These are phyloP conservation scores for Aspergillus intermedius DNA, from an alignment of 2,329 filamentous ascomycete genomes.

Conservation along the genomic window DNA sequence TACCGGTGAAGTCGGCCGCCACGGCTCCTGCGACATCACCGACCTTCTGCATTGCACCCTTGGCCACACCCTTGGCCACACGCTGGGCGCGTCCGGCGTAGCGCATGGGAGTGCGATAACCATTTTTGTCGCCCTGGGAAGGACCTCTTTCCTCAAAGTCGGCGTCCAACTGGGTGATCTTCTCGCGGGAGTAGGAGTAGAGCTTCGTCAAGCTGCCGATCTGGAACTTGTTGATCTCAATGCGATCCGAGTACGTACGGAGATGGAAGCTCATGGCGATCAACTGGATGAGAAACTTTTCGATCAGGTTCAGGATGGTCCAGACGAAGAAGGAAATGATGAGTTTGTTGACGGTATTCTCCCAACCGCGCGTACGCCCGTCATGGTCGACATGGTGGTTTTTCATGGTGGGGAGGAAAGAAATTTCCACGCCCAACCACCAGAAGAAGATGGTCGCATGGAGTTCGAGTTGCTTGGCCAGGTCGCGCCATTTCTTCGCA, in stretches of 20 bases:
- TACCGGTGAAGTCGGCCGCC: conserved; percentile 86
- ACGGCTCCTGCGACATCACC: conserved; percentile 79
- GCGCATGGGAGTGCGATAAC: conserved; percentile 66
- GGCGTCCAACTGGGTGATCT: conserved; percentile 64
- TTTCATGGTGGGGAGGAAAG: conserved; percentile 76
- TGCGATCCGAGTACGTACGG: conserved; percentile 82
- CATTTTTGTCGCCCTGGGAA: conserved; percentile 52
- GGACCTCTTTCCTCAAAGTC: conserved; percentile 59
- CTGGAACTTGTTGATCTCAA: conserved; percentile 87
- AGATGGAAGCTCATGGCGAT: conserved; percentile 91
- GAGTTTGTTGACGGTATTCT: conserved; percentile 73
- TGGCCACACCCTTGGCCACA: conserved; percentile 56
- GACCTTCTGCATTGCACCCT: conserved; percentile 68
- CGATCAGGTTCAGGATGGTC: conserved; percentile 70
- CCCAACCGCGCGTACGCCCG: conserved; percentile 57
- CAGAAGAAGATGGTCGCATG: conserved; percentile 84
- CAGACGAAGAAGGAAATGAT: conserved; percentile 79
- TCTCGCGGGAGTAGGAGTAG: conserved; percentile 58
- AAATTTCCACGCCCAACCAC: conserved; percentile 80
- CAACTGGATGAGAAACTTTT: conserved; percentile 91
- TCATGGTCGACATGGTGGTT: conserved; percentile 54
- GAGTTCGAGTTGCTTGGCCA: conserved; percentile 78
- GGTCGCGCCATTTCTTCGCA: conserved; percentile 86
- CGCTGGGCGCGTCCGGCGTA: conserved; percentile 63
- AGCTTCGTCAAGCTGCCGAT: conserved; percentile 63